phyloP scores from a whole-genome alignment of 495 filamentous ascomycete species.

The Rusavskia elegans region DNA sequence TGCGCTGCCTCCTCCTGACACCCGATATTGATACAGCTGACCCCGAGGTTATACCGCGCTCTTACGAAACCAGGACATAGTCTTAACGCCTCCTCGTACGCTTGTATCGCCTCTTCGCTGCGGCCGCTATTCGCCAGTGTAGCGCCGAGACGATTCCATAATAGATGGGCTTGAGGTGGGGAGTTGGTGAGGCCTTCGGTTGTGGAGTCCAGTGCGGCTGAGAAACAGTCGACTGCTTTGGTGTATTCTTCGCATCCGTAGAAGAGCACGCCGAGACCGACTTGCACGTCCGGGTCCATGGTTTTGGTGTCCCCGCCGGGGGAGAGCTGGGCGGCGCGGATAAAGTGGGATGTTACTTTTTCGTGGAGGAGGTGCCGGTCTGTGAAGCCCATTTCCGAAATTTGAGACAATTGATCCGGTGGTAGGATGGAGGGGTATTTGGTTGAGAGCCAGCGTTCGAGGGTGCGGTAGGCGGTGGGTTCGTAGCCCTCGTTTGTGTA shows the following conservation, averaged over 20 bases:
- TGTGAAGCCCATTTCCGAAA: constrained; percentile 73
- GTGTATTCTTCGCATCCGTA: constrained; percentile 96
- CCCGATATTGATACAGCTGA: constrained; percentile 93
- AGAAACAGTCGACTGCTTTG: constrained; percentile 98
- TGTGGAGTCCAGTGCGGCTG: constrained; percentile 70
- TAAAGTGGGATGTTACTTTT: constrained; percentile 77
- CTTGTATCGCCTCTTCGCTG: constrained; percentile 87
- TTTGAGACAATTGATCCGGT: constrained; percentile 47
- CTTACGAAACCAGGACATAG: constrained; percentile 91
- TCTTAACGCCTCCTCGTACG: constrained; percentile 80
- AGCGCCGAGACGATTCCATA: constrained; percentile 96
- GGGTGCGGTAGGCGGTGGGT: constrained; percentile 83
- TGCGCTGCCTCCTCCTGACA: constrained; percentile 85
- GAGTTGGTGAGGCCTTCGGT: constrained; percentile 61
- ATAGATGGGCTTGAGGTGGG: constrained; percentile 64
- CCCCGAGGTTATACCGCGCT: constrained; percentile 90
- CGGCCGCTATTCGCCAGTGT: constrained; percentile 90
- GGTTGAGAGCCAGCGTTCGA: constrained; percentile 88
- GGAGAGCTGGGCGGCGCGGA: constrained; percentile 77
- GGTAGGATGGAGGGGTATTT: constrained; percentile 75
- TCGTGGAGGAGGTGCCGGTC: constrained; percentile 84
- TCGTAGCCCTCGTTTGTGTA: constrained; percentile 99
- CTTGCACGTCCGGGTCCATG: constrained; percentile 97
- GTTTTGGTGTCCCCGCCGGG: constrained; percentile 53
- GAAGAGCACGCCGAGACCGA: constrained; percentile 92